Evolutionary conservation across 2,329 filamentous ascomycete genomes (phyloP), one percentile per base, ranked within the genome.

Genomic region (Nothophaeocryptopus gaeumannii): DNA sequence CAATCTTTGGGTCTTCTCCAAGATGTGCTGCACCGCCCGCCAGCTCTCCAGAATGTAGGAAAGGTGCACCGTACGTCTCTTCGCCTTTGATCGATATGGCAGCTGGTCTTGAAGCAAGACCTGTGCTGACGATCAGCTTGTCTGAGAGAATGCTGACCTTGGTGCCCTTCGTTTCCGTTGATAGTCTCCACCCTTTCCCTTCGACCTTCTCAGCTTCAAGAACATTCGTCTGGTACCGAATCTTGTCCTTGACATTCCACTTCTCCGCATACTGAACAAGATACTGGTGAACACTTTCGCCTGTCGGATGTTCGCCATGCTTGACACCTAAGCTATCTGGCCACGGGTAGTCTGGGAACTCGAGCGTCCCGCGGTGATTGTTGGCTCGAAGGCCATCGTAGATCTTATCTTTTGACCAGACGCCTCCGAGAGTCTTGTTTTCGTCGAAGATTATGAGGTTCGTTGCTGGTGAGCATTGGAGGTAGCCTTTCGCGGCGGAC

Each of bases 211-310:
- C 49, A 3, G 37, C 49, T 11, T 49, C 42, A 0, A 52, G 14
- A 10, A 47, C 53, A 5, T 12, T 47, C 3, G 41, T 55, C 38
- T 55, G 14, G 13, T 40, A 35, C 13, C 53, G 45, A 8, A 50
- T 32, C 15, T 46, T 31, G 5, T 38, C 41, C 3, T 39, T 31
- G n/a, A 55, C 8, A 12, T 42, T 39, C 29, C 39, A 50, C 29
- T 50, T 39, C 16, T 46, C 31, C 4, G 49, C 45, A 26, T 47
- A 55, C 15, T 50, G 47, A 5, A 20, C 9, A 5, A 54, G 26
- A n/a, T 57, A 52, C 13, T 42, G 37, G 31, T 57, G 47, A 13
- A 57, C 13, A 11, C 48, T 45, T 26, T 51, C 45, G n/a, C 48
- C 54, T 8, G 51, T 34, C 5, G 45, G 15, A 31, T 50, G 39